Base-by-base conservation (phyloP, 352 stramenopile genomes). In the Globisporangium camurandrum region DNA sequence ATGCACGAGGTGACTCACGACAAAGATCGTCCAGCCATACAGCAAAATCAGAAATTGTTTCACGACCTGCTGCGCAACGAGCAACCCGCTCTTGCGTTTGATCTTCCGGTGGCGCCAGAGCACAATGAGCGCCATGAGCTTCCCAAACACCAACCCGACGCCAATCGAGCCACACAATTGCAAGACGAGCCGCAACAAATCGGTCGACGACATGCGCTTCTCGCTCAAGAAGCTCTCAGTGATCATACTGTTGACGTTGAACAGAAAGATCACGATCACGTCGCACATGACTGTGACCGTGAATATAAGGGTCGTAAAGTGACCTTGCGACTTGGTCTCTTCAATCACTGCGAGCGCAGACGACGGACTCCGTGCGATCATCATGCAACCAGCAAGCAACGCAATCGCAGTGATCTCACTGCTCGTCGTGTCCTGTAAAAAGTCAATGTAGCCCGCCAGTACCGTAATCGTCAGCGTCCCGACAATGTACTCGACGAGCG, bases 171-270 rank as follows among this genome's bases (percentile, higher is more conserved):
- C 64, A 24, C 59, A 80, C 3, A 86, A 54, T 54, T 86, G 70
- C 4, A 79, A 47, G 8, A 67, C 46, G 3, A 69, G 34, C 0
- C 57, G 52, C 22, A 66, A 24, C 14, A 69, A 23, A 30, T 67
- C 37, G 20, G 66, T 57, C 10, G 48, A 61, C 27, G 64, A 74
- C 54, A 75, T 71, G 36, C 65, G 56, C 52, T 83, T 78, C 37
- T 79, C 68, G n/a, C 54, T 69, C 38, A 85, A 27, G 39, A 85
- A 74, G 23, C 66, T 75, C 54, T 85, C 73, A 0, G 73, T 82
- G 45, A 85, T 73, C 68, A 83, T 80, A 46, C 63, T 79, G 56
- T 81, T 85, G 45, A 86, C 63, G 58, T 86, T 84, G 63, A 87
- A 87, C 7, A 87, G 54, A 20, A 81, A 68, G 37, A 87, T 84